Evolutionary conservation across 1,139 yeast genomes (phyloP), one percentile per base, ranked within the genome.

Genomic region (Geotrichum histeridarum): DNA sequence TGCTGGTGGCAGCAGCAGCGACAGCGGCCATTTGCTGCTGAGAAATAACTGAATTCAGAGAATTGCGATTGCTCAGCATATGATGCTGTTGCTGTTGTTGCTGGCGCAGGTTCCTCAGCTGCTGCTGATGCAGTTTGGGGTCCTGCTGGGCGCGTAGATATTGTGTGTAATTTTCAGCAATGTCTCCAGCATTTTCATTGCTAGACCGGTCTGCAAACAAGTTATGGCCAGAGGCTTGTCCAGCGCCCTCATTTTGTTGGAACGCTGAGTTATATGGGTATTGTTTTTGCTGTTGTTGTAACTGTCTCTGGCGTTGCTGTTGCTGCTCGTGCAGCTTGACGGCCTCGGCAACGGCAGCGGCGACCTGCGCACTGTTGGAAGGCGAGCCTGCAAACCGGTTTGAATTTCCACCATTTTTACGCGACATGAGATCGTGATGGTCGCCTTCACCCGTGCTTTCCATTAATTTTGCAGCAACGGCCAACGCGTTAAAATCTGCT

Each of bases 401-500:
- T 7, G 43, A 15, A 35, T 14, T 35, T 7, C 47, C 35, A 22
- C 47, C 41, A 42, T 15, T 27, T 27, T 41, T 41, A 27, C 42
- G 47, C 37, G 39, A 27, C 45, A 46, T 27, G 41, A 38, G 50
- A 14, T 46, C 42, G 15, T 41, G 50, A 30, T 47, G 50, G n/a
- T 47, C 38, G n/a, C 32, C 54, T 9, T 37, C 51, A n/a, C 31
- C 54, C 3, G 51, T 27, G 12, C 35, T 50, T 22, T 51, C 52
- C 41, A 47, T 36, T 9, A 48, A 22, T 33, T 48, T 44, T 15
- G 57, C 52, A 41, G 56, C 56, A 22, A 38, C 48, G 15, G 52
- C 59, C 9, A 56, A 48, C 42, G 54, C 54, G 39, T 51, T 47
- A 9, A 56, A 52, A 41, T 54, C 59, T 2, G 59, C 32, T 36